phyloP scores from a whole-genome alignment of 208 protist species.

The Acanthamoeba sp. region DNA sequence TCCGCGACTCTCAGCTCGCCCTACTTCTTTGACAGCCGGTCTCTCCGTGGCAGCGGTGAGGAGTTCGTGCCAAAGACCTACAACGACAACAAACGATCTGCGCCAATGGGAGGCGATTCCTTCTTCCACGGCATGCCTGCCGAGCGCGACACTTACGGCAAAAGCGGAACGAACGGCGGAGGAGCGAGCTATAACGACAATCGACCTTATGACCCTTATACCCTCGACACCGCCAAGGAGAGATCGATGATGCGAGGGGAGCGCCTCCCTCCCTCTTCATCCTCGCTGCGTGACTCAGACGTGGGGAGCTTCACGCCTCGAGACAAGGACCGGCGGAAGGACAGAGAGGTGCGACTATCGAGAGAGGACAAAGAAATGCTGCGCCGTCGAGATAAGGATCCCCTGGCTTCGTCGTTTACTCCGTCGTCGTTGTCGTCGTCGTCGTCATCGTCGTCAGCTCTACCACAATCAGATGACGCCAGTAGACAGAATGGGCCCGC shows the following conservation, averaged over 20 bases:
- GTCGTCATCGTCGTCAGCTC: not conserved
- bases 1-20: not conserved
- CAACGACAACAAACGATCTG: slow-evolving; percentile 19
- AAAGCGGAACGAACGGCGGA: not conserved
- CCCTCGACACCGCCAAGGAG: not conserved
- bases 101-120: not conserved
- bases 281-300: not conserved
- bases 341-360: not conserved
- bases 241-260: not conserved
- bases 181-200: not conserved
- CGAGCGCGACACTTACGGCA: not conserved
- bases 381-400: slow-evolving; percentile 12
- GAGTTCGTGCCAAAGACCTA: slow-evolving; percentile 56
- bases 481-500: not conserved
- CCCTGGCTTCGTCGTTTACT: not conserved
- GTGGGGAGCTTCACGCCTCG: not conserved
- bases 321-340: not conserved
- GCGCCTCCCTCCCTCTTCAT: not conserved
- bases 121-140: slow-evolving; percentile 12
- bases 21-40: not conserved
- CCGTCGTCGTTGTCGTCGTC: slow-evolving; percentile 8
- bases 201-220: slow-evolving; percentile 6
- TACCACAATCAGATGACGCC: not conserved
- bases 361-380: slow-evolving; percentile 14
- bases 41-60: slow-evolving; percentile 1